Evolutionary conservation across 192 early-diverging fungal genomes (phyloP).

Genomic region (Rhizophlyctis rosea): DNA sequence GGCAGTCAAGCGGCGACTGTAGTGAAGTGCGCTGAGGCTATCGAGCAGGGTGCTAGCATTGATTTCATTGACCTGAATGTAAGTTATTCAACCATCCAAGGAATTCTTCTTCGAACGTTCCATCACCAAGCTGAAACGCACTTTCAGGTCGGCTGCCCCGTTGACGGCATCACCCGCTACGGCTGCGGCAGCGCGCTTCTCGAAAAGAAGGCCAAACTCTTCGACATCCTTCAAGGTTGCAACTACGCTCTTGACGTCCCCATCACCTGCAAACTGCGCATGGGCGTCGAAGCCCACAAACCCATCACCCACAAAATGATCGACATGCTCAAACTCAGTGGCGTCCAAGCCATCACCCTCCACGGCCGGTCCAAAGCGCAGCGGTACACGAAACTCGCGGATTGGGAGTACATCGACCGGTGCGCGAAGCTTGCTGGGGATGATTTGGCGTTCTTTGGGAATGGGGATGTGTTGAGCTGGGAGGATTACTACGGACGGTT

Average conservation of each 20-base stretch:
- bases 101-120: too few relatives aligned
- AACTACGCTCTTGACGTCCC: constrained; percentile 69
- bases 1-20: constrained; percentile 60
- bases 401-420: constrained; percentile 88
- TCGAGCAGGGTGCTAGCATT: constrained; percentile 48
- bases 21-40: constrained; percentile 62
- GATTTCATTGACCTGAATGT: constrained; percentile 97
- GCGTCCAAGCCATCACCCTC: constrained; percentile 65
- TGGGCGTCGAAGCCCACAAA: constrained; percentile 60
- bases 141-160: constrained; percentile 75
- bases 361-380: constrained; percentile 92
- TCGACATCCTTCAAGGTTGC: constrained; percentile 75
- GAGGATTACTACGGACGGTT: constrained; percentile 77
- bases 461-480: constrained; percentile 75
- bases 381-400: constrained; percentile 83
- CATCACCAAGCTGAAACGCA: too few relatives aligned
- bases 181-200: constrained; percentile 85
- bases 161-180: constrained; percentile 76
- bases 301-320: constrained; percentile 71
- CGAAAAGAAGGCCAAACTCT: constrained; percentile 59
- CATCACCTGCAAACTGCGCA: constrained; percentile 89
- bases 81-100: too few relatives aligned
- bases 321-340: constrained; percentile 62
- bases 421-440: constrained; percentile 34
- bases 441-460: constrained; percentile 59